Conservation (phyloP, 2,329 filamentous ascomycete species). For the Aaosphaeria arxii region DNA sequence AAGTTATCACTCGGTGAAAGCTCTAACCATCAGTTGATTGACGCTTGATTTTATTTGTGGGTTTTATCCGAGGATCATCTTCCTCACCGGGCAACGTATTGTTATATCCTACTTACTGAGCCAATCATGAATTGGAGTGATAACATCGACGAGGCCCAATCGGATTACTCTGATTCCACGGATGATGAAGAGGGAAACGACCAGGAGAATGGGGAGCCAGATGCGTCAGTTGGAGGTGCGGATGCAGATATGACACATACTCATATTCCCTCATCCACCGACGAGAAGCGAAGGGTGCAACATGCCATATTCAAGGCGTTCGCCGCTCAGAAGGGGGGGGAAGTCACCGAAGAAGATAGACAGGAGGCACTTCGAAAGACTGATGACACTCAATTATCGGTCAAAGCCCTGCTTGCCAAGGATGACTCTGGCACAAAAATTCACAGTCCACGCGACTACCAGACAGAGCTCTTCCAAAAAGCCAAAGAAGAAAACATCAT, state of each 20-base stretch:
- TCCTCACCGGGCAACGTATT: too few species aligned
- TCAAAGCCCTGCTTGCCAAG: slow-evolving; percentile 52
- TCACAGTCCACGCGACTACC: slow-evolving; percentile 80
- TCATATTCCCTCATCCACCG: slow-evolving; percentile 22
- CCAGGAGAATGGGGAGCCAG: background rate
- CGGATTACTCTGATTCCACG: background rate
- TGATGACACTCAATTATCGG: slow-evolving; percentile 51
- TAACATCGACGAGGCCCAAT: slow-evolving; percentile 14
- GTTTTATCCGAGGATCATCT: too few species aligned
- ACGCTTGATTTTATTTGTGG: too few species aligned
- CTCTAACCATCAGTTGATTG: too few species aligned
- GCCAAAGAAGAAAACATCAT: slow-evolving; percentile 86
- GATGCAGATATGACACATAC: slow-evolving; percentile 5
- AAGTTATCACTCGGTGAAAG: too few species aligned
- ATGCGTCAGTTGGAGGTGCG: background rate
- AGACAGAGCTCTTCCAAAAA: slow-evolving; percentile 83
- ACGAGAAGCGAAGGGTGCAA: slow-evolving; percentile 41
- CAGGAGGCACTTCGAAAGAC: slow-evolving; percentile 32
- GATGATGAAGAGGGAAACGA: slow-evolving; percentile 5
- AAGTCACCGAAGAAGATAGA: slow-evolving; percentile 40
- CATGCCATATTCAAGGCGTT: slow-evolving; percentile 42
- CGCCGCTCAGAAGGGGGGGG: slow-evolving; percentile 42
- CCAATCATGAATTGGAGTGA: background rate
- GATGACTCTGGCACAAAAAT: slow-evolving; percentile 60
- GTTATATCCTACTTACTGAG: too few species aligned